These are phyloP conservation scores for Wickerhamomyces sp. DNA, from an alignment of 1,139 yeast genomes.

Conservation along the genomic window DNA sequence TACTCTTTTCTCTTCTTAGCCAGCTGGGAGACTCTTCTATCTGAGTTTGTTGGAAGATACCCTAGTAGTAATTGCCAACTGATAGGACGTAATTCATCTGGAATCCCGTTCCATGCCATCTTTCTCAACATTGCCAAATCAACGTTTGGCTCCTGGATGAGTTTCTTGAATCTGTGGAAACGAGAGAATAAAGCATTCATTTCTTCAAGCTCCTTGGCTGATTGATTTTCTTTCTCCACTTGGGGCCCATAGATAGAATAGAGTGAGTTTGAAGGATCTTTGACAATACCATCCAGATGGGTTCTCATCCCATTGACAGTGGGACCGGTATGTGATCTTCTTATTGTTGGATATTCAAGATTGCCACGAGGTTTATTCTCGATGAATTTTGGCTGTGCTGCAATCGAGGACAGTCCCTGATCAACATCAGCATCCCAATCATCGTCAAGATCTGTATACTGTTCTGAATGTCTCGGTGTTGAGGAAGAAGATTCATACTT, in stretches of 20 bases:
- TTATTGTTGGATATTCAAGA: conserved; percentile 19
- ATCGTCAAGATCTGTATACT: conserved; percentile 68
- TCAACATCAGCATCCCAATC: conserved; percentile 91
- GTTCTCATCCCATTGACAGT: conserved; percentile 24
- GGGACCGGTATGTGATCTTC: conserved; percentile 8
- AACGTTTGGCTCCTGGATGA: conserved; percentile 58
- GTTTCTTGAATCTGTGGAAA: conserved; percentile 60
- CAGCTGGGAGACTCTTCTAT: conserved; percentile 66
- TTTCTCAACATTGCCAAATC: conserved; percentile 65
- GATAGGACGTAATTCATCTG: conserved; percentile 71
- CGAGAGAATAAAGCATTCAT: conserved; percentile 56
- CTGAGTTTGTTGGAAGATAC: conserved; percentile 79
- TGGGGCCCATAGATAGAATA: conserved; percentile 32
- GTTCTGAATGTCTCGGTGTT: conserved; percentile 25
- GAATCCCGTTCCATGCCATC: conserved; percentile 93
- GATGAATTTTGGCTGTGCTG: conserved; percentile 27
- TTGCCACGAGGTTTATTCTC: conserved; percentile 25
- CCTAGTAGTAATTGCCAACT: conserved; percentile 91
- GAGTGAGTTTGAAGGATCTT: conserved; percentile 33
- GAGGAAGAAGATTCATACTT: conserved; percentile 9
- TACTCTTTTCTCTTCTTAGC: conserved; percentile 84
- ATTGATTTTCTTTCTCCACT: conserved; percentile 24
- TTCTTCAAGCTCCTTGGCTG: conserved; percentile 43
- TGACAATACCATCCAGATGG: conserved; percentile 31
- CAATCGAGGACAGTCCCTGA: conserved; percentile 36